These are phyloP conservation scores for Pyrrhoderma lamaoense DNA, from an alignment of 1,284 basidiomycete species.

Conservation along the genomic window DNA sequence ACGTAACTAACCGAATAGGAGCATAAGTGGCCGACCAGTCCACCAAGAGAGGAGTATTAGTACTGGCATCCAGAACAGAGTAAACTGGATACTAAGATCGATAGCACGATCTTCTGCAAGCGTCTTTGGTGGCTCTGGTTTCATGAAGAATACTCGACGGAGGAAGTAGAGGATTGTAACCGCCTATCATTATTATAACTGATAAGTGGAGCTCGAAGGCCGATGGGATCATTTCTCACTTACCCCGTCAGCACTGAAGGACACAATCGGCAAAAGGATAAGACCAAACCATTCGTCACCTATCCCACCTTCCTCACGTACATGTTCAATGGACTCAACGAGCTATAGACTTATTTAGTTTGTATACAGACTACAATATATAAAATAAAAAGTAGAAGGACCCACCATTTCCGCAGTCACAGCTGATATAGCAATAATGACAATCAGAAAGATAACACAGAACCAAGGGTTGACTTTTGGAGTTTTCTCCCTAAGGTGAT, in stretches of 20 bases:
- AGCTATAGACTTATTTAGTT: constrained; percentile 32
- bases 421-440: constrained; percentile 54
- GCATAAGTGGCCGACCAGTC: constrained; percentile 41
- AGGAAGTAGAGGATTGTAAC: constrained; percentile 26
- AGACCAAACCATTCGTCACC: constrained; percentile 63
- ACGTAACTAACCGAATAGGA: constrained; percentile 44
- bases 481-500: constrained; percentile 33
- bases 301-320: constrained; percentile 37
- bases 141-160: constrained; percentile 31
- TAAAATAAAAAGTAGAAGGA: constrained; percentile 10
- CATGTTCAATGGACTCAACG: constrained; percentile 52
- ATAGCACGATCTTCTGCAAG: constrained; percentile 54
- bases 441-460: constrained; percentile 42
- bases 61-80: constrained; percentile 61
- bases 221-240: constrained; percentile 47
- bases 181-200: constrained; percentile 19
- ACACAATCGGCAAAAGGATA: constrained; percentile 59
- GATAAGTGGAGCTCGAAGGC: constrained; percentile 26
- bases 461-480: constrained; percentile 57
- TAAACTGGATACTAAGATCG: constrained; percentile 61
- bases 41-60: constrained; percentile 56
- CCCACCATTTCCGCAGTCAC: constrained; percentile 61
- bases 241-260: constrained; percentile 60
- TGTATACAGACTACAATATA: too few relatives aligned
- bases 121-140: constrained; percentile 35